A percentile compares a stretch with the other conserved stretches of the same genome.
Conservation (phyloP, 345 rosid species). For the Laguncularia racemosa region DNA sequence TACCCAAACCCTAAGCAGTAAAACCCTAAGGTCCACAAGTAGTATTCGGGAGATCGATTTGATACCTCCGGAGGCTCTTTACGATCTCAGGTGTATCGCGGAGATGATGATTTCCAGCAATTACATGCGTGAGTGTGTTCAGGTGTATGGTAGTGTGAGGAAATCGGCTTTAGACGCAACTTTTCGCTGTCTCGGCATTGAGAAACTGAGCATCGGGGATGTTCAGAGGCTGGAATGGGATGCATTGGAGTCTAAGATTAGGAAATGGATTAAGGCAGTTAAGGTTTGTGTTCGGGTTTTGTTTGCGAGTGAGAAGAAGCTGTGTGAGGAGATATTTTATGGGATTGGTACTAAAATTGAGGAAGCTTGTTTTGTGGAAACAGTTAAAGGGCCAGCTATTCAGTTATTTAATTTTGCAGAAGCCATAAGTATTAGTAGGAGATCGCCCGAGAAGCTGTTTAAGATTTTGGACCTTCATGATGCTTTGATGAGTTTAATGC, state of each 20-base stretch:
- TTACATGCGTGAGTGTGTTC: constrained; percentile 79
- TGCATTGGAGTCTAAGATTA: constrained; percentile 71
- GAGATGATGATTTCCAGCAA: constrained; percentile 74
- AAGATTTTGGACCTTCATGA: constrained; percentile 89
- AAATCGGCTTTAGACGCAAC: constrained; percentile 78
- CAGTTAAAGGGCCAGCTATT: constrained; percentile 68
- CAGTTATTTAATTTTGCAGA: constrained; percentile 84
- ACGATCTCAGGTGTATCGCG: constrained; percentile 65
- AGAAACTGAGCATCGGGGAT: constrained; percentile 88
- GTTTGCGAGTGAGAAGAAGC: constrained; percentile 77
- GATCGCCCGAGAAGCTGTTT: constrained; percentile 91
- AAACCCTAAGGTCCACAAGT: constrained; percentile 52
- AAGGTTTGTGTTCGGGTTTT: constrained; percentile 64
- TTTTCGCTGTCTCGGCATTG: constrained; percentile 64
- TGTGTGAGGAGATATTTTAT: constrained; percentile 78
- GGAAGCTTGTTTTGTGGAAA: constrained; percentile 81
- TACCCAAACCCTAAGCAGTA: not conserved
- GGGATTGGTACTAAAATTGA: constrained; percentile 57
- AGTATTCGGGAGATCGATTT: constrained; percentile 86
- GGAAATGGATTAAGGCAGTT: constrained; percentile 88
- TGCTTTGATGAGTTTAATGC: constrained; percentile 54
- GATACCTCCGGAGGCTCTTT: constrained; percentile 60
- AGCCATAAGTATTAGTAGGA: constrained; percentile 77
- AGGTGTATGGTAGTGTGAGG: constrained; percentile 82
- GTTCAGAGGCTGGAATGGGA: constrained; percentile 77